phyloP scores from a whole-genome alignment of 73 alveolate genomes.

The Symbiodinium natans region DNA sequence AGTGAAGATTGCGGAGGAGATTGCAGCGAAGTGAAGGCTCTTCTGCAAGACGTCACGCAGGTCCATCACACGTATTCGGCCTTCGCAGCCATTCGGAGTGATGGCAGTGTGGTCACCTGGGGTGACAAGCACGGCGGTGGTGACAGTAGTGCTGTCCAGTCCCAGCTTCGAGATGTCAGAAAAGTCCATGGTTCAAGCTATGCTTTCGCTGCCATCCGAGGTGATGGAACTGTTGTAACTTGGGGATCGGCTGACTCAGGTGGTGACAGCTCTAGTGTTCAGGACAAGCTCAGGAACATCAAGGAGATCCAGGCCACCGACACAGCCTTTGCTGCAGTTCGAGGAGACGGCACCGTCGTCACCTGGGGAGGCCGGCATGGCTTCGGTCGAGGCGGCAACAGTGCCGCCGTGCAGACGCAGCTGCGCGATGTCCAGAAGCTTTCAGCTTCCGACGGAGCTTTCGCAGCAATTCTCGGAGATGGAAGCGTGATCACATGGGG shows the following conservation, averaged over 20 bases:
- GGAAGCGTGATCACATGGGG: background rate
- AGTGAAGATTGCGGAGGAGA: conserved; percentile 7
- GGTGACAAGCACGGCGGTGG: conserved; percentile 7
- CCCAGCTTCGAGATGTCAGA: background rate
- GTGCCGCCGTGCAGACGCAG: conserved; percentile 49
- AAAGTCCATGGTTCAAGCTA: conserved; percentile 7
- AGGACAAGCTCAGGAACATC: background rate
- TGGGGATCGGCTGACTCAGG: conserved; percentile 9
- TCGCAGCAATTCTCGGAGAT: background rate
- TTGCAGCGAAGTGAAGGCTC: background rate
- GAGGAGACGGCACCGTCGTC: conserved; percentile 32
- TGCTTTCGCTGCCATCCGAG: background rate
- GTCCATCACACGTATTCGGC: background rate
- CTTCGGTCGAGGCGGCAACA: conserved; percentile 79
- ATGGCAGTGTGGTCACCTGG: conserved; percentile 6
- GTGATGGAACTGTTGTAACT: background rate
- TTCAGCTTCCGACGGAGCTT: background rate
- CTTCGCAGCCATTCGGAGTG: conserved; percentile 9
- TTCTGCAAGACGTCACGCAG: background rate
- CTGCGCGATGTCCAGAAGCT: conserved; percentile 14
- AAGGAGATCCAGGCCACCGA: conserved; percentile 23
- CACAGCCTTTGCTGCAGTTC: conserved; percentile 46
- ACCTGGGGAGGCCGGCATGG: conserved; percentile 92
- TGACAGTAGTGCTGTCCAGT: background rate
- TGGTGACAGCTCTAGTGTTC: background rate